A percentile compares a stretch with the other conserved stretches of the same genome.
phyloP scores from a whole-genome alignment of 805 yeast genomes.

The Saccharomycopsis schoenii region DNA sequence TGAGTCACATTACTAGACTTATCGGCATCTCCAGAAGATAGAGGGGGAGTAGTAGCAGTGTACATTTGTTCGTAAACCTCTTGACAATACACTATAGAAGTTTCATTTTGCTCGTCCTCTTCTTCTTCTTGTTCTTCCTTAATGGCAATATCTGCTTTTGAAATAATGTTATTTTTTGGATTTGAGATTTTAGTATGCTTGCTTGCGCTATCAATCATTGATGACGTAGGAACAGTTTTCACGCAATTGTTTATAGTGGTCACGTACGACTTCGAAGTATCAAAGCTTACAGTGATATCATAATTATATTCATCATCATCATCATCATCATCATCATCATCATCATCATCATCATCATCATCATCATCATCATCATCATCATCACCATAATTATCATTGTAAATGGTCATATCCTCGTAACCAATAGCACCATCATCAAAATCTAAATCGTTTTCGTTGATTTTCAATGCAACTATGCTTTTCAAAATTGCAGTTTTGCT shows the following conservation, averaged over 20 bases:
- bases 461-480: not conserved
- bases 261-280: not conserved
- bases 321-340: not conserved
- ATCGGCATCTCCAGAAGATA: not conserved
- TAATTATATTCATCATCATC: not conserved
- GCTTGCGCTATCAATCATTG: not conserved
- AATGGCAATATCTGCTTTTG: not conserved
- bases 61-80: slow-evolving; percentile 1
- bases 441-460: not conserved
- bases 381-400: not conserved
- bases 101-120: not conserved
- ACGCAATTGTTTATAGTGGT: not conserved
- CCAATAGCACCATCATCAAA: not conserved
- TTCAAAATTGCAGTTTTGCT: not conserved
- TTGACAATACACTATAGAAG: not conserved
- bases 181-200: not conserved
- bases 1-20: not conserved
- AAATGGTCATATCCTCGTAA: not conserved
- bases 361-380: not conserved
- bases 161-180: not conserved
- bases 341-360: not conserved
- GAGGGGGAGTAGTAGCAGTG: not conserved
- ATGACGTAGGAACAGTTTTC: not conserved
- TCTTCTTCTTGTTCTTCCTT: not conserved
- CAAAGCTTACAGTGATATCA: not conserved